These are phyloP conservation scores for Daldinia grandis DNA, from an alignment of 495 filamentous ascomycete genomes.

Conservation along the genomic window DNA sequence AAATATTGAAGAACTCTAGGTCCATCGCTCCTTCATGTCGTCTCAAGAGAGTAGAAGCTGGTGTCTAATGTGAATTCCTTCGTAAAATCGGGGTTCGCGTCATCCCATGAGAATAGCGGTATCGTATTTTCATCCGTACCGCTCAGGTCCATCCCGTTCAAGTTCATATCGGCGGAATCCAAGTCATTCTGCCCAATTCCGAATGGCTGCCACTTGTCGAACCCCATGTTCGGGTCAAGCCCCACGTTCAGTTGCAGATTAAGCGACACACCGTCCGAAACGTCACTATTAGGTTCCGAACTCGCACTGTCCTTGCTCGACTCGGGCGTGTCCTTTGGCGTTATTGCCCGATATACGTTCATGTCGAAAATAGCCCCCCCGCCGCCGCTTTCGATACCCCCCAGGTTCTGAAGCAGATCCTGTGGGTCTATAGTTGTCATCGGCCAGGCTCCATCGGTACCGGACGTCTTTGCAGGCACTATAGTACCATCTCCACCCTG, in stretches of 20 bases:
- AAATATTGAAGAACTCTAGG: neutral
- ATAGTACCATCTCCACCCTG: constrained; percentile 35
- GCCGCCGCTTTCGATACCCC: constrained; percentile 49
- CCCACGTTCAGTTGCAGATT: constrained; percentile 53
- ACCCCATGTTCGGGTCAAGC: constrained; percentile 55
- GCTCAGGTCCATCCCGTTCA: constrained; percentile 11
- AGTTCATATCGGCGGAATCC: constrained; percentile 11
- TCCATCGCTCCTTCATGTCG: constrained; percentile 31
- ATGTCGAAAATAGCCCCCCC: constrained; percentile 56
- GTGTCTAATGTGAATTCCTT: constrained; percentile 56
- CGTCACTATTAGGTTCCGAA: constrained; percentile 64
- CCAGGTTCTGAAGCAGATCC: constrained; percentile 49
- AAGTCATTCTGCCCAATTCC: constrained; percentile 41
- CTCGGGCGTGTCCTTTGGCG: constrained; percentile 65
- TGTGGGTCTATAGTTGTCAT: constrained; percentile 57
- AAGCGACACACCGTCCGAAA: constrained; percentile 54
- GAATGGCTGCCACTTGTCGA: constrained; percentile 55
- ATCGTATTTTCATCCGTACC: constrained; percentile 21
- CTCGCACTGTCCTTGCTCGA: constrained; percentile 61
- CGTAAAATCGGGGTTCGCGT: constrained; percentile 49
- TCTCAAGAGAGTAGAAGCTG: constrained; percentile 54
- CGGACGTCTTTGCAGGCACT: constrained; percentile 8
- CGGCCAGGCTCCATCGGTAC: constrained; percentile 48
- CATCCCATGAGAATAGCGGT: constrained; percentile 49
- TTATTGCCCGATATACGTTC: constrained; percentile 56